phyloP scores from a whole-genome alignment of 2,329 filamentous ascomycete species.

The Mycogone perniciosa region DNA sequence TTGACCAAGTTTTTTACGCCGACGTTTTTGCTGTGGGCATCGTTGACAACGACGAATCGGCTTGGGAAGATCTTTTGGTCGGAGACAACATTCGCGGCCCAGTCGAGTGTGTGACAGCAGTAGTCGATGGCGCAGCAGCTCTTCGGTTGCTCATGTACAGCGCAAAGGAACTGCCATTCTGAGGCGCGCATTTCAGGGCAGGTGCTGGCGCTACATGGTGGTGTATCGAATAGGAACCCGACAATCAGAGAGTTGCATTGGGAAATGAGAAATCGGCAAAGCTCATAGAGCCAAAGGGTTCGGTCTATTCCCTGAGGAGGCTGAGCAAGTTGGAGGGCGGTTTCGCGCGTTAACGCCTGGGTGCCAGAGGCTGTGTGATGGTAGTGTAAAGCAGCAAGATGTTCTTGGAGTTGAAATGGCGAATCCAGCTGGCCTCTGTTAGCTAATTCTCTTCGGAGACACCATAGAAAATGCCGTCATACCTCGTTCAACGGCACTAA shows the following conservation, averaged over 20 bases:
- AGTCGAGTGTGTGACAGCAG: conserved; percentile 97
- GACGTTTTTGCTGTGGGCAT: conserved; percentile 52
- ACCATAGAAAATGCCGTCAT: conserved; percentile 6
- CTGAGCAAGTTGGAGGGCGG: conserved; percentile 68
- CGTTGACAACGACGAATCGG: conserved; percentile 55
- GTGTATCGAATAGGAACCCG: conserved; percentile 84
- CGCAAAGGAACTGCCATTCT: conserved; percentile 98
- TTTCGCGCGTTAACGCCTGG: conserved; percentile 66
- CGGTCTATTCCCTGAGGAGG: conserved; percentile 77
- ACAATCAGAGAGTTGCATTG: conserved; percentile 91
- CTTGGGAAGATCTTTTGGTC: conserved; percentile 94
- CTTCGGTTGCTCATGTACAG: conserved; percentile 93
- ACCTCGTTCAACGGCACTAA: conserved; percentile 81
- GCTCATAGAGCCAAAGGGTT: conserved; percentile 93
- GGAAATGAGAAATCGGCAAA: conserved; percentile 90
- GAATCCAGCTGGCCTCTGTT: conserved; percentile 71
- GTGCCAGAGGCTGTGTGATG: conserved; percentile 64
- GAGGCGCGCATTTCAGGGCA: conserved; percentile 98
- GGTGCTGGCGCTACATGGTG: conserved; percentile 80
- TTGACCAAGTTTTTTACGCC: conserved; percentile 84
- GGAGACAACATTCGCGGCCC: conserved; percentile 90
- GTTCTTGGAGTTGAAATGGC: conserved; percentile 94
- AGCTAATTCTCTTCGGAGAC: neutral
- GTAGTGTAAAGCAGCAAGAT: conserved; percentile 87
- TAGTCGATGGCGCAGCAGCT: conserved; percentile 98